phyloP scores from a whole-genome alignment of 129 eudicot species.

The Pittosporum tobira region DNA sequence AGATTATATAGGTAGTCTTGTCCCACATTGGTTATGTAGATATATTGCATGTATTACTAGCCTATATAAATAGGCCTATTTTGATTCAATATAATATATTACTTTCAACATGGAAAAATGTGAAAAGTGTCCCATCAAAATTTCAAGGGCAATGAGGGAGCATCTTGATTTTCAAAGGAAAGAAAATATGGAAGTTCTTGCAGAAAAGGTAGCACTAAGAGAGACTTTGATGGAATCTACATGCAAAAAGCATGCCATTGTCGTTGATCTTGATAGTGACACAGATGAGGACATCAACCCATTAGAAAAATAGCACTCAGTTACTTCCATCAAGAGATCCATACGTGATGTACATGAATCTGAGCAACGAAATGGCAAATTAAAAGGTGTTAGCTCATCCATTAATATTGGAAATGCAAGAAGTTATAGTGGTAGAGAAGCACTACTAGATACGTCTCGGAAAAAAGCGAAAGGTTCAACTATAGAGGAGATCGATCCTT shows the following conservation, averaged over 20 bases:
- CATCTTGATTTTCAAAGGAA: not conserved
- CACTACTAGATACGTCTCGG: not conserved
- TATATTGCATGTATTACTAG: too few relatives aligned
- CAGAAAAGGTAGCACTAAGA: not conserved
- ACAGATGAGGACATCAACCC: not conserved
- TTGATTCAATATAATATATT: too few relatives aligned
- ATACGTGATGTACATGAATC: not conserved
- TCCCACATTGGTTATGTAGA: too few relatives aligned
- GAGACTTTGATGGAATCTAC: not conserved
- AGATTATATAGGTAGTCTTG: too few relatives aligned
- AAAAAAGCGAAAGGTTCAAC: not conserved
- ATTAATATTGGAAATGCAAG: not conserved
- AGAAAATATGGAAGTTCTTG: not conserved
- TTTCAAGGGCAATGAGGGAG: not conserved
- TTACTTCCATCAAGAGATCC: not conserved
- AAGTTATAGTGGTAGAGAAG: not conserved
- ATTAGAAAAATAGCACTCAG: not conserved
- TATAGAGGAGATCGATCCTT: not conserved
- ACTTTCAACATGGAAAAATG: not conserved
- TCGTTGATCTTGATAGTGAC: not conserved
- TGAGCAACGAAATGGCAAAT: not conserved
- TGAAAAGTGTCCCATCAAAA: not conserved
- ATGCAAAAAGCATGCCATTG: not conserved
- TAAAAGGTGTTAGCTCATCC: not conserved
- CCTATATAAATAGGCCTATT: too few relatives aligned